phyloP scores from a whole-genome alignment of 2,329 filamentous ascomycete species.

The Ceratocystis colombiana region DNA sequence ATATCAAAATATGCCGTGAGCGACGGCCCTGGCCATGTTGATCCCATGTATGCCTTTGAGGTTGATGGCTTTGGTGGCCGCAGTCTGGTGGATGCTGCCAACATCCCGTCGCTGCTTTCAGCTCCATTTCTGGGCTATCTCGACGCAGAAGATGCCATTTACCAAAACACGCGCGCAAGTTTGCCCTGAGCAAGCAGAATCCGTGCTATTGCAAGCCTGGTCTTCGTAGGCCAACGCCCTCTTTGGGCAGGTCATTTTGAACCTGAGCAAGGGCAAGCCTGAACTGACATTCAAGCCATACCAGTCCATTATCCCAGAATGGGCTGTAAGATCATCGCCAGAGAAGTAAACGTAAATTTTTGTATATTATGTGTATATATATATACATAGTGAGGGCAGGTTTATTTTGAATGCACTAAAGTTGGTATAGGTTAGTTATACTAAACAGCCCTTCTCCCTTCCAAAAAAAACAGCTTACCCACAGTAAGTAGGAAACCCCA shows the following conservation, averaged over 20 bases:
- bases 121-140: slow-evolving; percentile 55
- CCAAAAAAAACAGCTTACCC: background rate
- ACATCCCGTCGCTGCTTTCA: slow-evolving; percentile 56
- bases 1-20: slow-evolving; percentile 64
- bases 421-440: background rate
- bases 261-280: slow-evolving; percentile 42
- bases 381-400: background rate
- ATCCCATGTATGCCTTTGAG: slow-evolving; percentile 63
- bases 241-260: slow-evolving; percentile 55
- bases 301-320: slow-evolving; percentile 31
- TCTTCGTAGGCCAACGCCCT: slow-evolving; percentile 84
- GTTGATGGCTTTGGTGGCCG: slow-evolving; percentile 61
- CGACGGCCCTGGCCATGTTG: slow-evolving; percentile 35
- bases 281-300: slow-evolving; percentile 46
- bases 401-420: background rate
- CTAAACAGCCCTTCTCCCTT: background rate
- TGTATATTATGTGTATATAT: background rate
- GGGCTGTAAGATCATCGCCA: background rate
- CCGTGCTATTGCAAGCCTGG: slow-evolving; percentile 59
- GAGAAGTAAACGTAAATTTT: background rate
- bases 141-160: slow-evolving; percentile 50
- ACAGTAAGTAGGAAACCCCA: background rate
- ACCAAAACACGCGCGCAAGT: slow-evolving; percentile 66
- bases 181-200: slow-evolving; percentile 65
- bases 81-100: slow-evolving; percentile 62